A percentile compares a stretch with the other conserved stretches of the same genome.
Evolutionary conservation across 768 basidiomycete species (phyloP).

Genomic region (Auricularia sp.): DNA sequence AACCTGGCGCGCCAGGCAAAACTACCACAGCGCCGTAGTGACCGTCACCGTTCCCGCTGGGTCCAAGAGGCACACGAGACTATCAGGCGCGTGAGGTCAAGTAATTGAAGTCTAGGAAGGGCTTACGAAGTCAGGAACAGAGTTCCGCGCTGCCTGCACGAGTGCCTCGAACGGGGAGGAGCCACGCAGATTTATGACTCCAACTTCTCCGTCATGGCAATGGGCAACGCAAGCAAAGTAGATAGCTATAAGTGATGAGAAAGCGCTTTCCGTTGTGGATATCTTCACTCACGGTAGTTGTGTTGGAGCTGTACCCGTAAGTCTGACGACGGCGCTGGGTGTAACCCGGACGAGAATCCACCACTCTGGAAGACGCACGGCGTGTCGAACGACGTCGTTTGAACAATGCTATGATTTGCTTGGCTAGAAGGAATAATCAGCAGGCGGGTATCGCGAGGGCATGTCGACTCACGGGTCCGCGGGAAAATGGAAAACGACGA

Average conservation of each 20-base stretch:
- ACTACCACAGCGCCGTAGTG: neutral
- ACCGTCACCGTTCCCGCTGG: neutral
- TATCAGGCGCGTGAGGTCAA: too few species aligned
- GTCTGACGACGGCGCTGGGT: neutral
- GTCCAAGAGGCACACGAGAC: too few species aligned
- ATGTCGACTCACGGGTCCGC: too few species aligned
- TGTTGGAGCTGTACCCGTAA: neutral
- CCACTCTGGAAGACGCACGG: neutral
- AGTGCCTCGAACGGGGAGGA: neutral
- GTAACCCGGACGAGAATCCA: neutral
- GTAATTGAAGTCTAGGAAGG: neutral
- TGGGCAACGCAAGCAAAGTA: neutral
- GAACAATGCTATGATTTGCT: neutral
- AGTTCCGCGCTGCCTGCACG: neutral
- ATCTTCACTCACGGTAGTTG: neutral
- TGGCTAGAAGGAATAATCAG: neutral
- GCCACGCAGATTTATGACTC: neutral
- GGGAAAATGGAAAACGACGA: too few species aligned
- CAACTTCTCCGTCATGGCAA: neutral
- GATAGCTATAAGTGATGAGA: neutral
- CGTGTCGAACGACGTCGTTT: neutral
- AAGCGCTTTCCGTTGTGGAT: neutral
- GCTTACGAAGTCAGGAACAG: neutral
- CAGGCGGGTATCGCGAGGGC: too few species aligned
- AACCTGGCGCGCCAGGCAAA: neutral